Percentiles rank a stretch among this genome's conserved stretches.
Evolutionary conservation across 192 early-diverging fungal genomes (phyloP).

Genomic region (Rhizoclosmatium sp.): DNA sequence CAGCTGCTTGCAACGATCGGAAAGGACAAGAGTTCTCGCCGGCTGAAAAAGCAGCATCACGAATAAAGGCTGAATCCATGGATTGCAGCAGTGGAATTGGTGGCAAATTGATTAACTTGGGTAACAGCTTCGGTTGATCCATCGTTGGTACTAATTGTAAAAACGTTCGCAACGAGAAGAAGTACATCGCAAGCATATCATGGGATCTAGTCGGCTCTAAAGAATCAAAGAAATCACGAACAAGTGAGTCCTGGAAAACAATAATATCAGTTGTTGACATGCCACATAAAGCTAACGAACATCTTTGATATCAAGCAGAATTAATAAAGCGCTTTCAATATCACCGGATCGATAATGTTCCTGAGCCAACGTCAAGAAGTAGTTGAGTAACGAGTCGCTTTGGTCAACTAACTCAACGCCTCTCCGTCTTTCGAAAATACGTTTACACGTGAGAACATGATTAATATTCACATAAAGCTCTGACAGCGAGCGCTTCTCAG

Average conservation of each 20-base stretch:
- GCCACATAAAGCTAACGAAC: constrained; percentile 16
- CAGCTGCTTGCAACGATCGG: not conserved
- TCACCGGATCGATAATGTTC: constrained; percentile 34
- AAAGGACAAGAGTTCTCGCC: not conserved
- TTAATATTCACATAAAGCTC: constrained; percentile 28
- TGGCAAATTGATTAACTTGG: not conserved
- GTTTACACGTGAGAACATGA: constrained; percentile 8
- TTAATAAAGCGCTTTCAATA: constrained; percentile 30
- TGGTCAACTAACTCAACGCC: not conserved
- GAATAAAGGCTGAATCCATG: constrained; percentile 13
- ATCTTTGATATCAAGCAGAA: constrained; percentile 36
- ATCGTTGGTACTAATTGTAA: not conserved
- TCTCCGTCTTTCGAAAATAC: constrained; percentile 16
- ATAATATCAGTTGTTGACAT: not conserved
- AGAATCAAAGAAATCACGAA: constrained; percentile 37
- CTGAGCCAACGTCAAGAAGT: constrained; percentile 22
- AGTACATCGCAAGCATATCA: constrained; percentile 45
- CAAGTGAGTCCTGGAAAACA: constrained; percentile 12
- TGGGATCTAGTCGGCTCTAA: constrained; percentile 25
- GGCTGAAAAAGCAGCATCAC: not conserved
- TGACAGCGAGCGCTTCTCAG: not conserved
- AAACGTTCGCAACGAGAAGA: constrained; percentile 33
- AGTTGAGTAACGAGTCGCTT: not conserved
- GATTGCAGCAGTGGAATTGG: constrained; percentile 11
- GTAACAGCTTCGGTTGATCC: not conserved